Evolutionary conservation across 495 filamentous ascomycete species (phyloP), one percentile per base, ranked within the genome.

Genomic region (Aspergillus conjunctus): DNA sequence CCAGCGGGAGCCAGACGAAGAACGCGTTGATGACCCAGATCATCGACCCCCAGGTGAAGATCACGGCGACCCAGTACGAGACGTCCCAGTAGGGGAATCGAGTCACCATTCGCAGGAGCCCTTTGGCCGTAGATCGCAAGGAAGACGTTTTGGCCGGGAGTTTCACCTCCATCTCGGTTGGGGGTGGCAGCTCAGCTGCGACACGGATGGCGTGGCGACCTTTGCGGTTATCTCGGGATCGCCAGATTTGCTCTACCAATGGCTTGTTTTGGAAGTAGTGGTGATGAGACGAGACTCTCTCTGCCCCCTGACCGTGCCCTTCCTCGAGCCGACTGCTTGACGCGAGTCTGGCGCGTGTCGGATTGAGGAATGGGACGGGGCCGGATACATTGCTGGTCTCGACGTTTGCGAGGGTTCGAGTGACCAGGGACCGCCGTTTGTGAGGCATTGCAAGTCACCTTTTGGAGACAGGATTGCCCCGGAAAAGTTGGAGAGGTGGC

Each of bases 201-300:
- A 90, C 70, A 3, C 77, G 59, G 1, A 88, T 66, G 15, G 84
- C 75, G 70, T 90, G 88, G 17, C 88, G 78, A 21, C 88, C 85
- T 74, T 90, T 91, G 44, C 87, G 78, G 66, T 88, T 89, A 69
- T 91, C 87, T n/a, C 88, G 81, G 44, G 86, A 86, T 14, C 83
- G 82, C 82, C 82, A 86, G n/a, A 48, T 14, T 3, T 48, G 44
- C 10, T 48, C 44, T 26, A 26, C 26, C 26, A 21, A 48, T 48
- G 17, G n/a, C 6, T 22, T 62, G 37, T 54, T 26, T 11, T 45
- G 20, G 37, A 14, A 41, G 39, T 10, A 7, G 12, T 4, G 18
- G 22, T 48, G 44, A 21, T 48, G 17, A 21, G 8, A 17, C 17
- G n/a, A 17, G 9, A 20, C 9, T 18, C 9, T 9, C 17, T 17